phyloP scores from a whole-genome alignment of 805 yeast genomes.

The Alloascoidea africana region DNA sequence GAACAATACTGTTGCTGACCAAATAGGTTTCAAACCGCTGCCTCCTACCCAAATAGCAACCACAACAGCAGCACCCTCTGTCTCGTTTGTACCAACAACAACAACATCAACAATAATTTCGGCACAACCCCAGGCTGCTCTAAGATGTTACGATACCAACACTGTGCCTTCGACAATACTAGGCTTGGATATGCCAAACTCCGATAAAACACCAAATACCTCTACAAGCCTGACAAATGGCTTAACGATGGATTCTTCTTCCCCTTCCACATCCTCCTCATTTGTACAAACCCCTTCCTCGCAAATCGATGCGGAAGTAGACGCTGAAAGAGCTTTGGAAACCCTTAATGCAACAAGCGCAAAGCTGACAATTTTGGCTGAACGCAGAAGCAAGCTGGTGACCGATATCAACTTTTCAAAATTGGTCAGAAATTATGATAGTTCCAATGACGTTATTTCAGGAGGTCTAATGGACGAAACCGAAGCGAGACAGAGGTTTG shows the following conservation, averaged over 20 bases:
- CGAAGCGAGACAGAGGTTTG: constrained; percentile 43
- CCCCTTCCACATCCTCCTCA: too few relatives aligned
- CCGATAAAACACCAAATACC: too few relatives aligned
- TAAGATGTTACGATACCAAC: too few relatives aligned
- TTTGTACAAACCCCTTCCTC: too few relatives aligned
- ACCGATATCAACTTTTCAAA: neutral
- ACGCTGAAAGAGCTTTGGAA: neutral
- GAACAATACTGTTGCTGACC: constrained; percentile 1
- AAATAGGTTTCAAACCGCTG: constrained; percentile 3
- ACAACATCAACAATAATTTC: too few relatives aligned
- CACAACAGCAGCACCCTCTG: too few relatives aligned
- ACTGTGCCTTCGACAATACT: too few relatives aligned
- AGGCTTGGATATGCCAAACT: too few relatives aligned
- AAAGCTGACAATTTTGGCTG: neutral
- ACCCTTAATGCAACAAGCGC: neutral
- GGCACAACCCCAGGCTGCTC: too few relatives aligned
- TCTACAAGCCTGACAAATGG: too few relatives aligned
- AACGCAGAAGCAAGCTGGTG: neutral
- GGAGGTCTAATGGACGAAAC: constrained; percentile 39
- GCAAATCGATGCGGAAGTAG: neutral
- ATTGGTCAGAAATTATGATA: neutral
- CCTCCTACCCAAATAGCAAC: constrained; percentile 2
- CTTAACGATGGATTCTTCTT: too few relatives aligned
- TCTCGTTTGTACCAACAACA: too few relatives aligned
- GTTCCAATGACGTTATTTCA: constrained; percentile 25